These are phyloP conservation scores for Pichia gijzeniarum DNA, from an alignment of 805 yeast species.

Conservation along the genomic window DNA sequence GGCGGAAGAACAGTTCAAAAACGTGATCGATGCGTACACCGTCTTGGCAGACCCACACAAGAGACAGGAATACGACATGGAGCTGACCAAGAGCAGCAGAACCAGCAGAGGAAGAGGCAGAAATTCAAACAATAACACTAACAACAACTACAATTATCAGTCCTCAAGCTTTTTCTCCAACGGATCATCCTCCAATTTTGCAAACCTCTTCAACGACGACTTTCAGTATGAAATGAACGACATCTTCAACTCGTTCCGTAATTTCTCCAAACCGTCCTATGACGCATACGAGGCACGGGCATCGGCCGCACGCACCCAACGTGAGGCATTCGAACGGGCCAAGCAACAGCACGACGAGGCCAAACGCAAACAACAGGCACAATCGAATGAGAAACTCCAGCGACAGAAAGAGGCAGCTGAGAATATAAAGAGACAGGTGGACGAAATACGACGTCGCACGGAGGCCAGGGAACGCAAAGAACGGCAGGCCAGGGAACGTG, in stretches of 20 bases:
- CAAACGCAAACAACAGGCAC: not conserved
- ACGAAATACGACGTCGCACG: slow-evolving; percentile 5
- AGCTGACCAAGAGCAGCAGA: not conserved
- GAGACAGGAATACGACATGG: slow-evolving; percentile 47
- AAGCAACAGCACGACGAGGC: slow-evolving; percentile 2
- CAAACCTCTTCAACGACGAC: too few species aligned
- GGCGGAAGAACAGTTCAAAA: slow-evolving; percentile 80
- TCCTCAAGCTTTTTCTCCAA: too few species aligned
- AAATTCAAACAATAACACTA: too few species aligned
- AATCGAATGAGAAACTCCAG: not conserved
- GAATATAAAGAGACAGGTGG: slow-evolving; percentile 1
- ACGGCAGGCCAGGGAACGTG: slow-evolving; percentile 1
- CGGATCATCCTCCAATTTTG: too few species aligned
- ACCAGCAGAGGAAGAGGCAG: too few species aligned
- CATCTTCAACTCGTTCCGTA: not conserved
- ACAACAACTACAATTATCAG: too few species aligned
- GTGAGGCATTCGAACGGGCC: slow-evolving; percentile 1
- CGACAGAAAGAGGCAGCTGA: slow-evolving; percentile 2
- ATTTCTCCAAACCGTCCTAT: not conserved
- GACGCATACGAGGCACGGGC: not conserved
- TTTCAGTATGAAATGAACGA: not conserved
- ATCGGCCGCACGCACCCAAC: not conserved
- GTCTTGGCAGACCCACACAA: slow-evolving; percentile 59
- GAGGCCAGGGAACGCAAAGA: slow-evolving; percentile 1
- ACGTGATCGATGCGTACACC: slow-evolving; percentile 84